Percentiles rank a stretch among this genome's conserved stretches.
These are phyloP conservation scores for Physaria fendleri DNA, from an alignment of 345 rosid species.

Conservation along the genomic window DNA sequence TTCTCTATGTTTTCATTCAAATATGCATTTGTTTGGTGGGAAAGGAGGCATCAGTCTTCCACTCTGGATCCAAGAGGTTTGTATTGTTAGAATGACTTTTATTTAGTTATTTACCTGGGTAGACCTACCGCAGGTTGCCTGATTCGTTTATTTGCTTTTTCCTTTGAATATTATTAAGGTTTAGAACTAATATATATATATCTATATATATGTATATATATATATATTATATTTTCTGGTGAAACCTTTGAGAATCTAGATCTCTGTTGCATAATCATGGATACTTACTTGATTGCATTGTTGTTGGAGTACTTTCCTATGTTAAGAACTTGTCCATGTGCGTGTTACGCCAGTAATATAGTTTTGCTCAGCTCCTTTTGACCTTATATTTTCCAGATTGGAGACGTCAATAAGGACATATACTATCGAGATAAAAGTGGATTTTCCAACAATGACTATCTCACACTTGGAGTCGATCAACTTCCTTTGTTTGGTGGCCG, in stretches of 20 bases:
- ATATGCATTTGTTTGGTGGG: conserved; percentile 36
- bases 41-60: conserved; percentile 56
- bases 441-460: conserved; percentile 52
- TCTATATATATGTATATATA: neutral
- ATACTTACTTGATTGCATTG: neutral
- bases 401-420: conserved; percentile 49
- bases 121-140: conserved; percentile 5
- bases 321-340: neutral
- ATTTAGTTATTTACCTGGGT: conserved; percentile 17
- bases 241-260: neutral
- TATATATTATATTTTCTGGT: too few species aligned
- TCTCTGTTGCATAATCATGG: neutral
- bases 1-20: conserved; percentile 58
- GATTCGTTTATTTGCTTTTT: conserved; percentile 5
- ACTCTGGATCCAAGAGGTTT: conserved; percentile 57
- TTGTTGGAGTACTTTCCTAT: neutral
- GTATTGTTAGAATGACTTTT: conserved; percentile 20
- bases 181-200: neutral
- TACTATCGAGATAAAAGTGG: conserved; percentile 53
- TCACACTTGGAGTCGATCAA: conserved; percentile 62
- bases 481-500: conserved; percentile 55
- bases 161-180: neutral
- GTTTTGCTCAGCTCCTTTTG: conserved; percentile 1
- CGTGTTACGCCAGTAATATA: neutral
- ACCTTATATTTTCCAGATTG: conserved; percentile 38